Percentiles rank a stretch among this genome's conserved stretches.
These are phyloP conservation scores for Vitis riparia DNA, from an alignment of 164 flowering plant genomes.

Conservation along the genomic window DNA sequence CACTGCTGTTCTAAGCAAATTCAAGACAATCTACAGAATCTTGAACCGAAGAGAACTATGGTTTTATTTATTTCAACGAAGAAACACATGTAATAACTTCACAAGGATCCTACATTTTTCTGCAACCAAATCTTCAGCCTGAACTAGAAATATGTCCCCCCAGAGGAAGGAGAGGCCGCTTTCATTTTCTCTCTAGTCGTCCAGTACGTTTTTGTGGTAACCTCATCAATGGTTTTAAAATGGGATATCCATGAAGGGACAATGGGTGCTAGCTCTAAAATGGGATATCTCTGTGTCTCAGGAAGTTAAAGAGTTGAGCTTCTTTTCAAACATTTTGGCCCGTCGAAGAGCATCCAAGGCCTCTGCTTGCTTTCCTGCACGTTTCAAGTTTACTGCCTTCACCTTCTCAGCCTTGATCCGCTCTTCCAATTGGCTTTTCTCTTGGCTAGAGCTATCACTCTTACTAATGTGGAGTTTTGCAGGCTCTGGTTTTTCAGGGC, in stretches of 20 bases:
- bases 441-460: slow-evolving; percentile 30
- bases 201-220: too few relatives aligned
- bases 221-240: background rate
- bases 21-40: too few relatives aligned
- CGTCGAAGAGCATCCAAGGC: slow-evolving; percentile 84
- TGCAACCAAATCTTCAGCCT: too few relatives aligned
- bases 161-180: too few relatives aligned
- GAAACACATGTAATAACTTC: too few relatives aligned
- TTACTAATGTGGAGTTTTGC: slow-evolving; percentile 16
- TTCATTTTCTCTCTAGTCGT: too few relatives aligned
- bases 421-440: slow-evolving; percentile 61
- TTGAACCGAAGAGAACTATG: too few relatives aligned
- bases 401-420: slow-evolving; percentile 81
- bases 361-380: slow-evolving; percentile 82
- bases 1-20: too few relatives aligned
- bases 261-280: background rate
- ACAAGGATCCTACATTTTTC: too few relatives aligned
- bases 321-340: slow-evolving; percentile 79
- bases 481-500: slow-evolving; percentile 31
- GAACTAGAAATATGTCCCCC: too few relatives aligned
- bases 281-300: slow-evolving; percentile 2
- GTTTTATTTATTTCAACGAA: too few relatives aligned
- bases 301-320: slow-evolving; percentile 45
- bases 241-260: background rate
- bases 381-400: slow-evolving; percentile 76